These are phyloP conservation scores for Cadophora sp. DNA, from an alignment of 2,329 filamentous ascomycete species.

Conservation along the genomic window DNA sequence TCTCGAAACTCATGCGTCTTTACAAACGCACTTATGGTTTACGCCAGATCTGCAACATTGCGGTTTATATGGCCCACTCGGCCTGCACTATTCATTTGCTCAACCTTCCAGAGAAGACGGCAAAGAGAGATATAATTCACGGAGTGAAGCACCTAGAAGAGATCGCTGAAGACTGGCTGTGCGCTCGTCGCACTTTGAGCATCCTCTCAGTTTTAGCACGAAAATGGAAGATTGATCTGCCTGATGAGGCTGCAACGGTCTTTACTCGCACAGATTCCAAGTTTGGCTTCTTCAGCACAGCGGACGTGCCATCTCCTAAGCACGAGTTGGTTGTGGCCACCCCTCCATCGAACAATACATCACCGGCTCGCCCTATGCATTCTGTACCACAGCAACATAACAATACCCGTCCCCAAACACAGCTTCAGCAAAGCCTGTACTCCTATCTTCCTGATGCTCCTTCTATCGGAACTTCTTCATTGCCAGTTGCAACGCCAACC, in stretches of 20 bases:
- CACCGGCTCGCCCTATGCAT: slow-evolving; percentile 31
- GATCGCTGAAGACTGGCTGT: slow-evolving; percentile 94
- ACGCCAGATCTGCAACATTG: slow-evolving; percentile 94
- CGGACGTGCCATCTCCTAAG: slow-evolving; percentile 45
- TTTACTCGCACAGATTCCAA: slow-evolving; percentile 81
- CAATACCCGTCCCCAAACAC: slow-evolving; percentile 32
- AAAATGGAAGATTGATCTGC: slow-evolving; percentile 90
- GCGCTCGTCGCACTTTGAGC: slow-evolving; percentile 81
- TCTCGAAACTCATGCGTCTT: slow-evolving; percentile 91
- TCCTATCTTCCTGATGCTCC: slow-evolving; percentile 35
- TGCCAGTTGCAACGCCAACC: slow-evolving; percentile 2
- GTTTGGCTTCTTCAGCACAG: slow-evolving; percentile 71
- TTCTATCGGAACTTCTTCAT: slow-evolving; percentile 5
- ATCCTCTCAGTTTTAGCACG: slow-evolving; percentile 84
- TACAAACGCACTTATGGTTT: slow-evolving; percentile 94
- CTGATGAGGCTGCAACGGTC: slow-evolving; percentile 79
- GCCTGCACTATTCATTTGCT: slow-evolving; percentile 94
- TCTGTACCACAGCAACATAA: slow-evolving; percentile 23
- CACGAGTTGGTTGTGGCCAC: slow-evolving; percentile 39
- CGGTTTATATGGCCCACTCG: slow-evolving; percentile 93
- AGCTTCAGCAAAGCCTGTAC: slow-evolving; percentile 41
- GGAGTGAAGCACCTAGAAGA: slow-evolving; percentile 92
- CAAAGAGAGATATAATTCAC: slow-evolving; percentile 86
- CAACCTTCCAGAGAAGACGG: slow-evolving; percentile 91
- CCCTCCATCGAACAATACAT: slow-evolving; percentile 33